Percentiles rank a stretch among this genome's conserved stretches.
Conservation (phyloP, 2,329 filamentous ascomycete genomes). For the Scleromitrula shiraiana region DNA sequence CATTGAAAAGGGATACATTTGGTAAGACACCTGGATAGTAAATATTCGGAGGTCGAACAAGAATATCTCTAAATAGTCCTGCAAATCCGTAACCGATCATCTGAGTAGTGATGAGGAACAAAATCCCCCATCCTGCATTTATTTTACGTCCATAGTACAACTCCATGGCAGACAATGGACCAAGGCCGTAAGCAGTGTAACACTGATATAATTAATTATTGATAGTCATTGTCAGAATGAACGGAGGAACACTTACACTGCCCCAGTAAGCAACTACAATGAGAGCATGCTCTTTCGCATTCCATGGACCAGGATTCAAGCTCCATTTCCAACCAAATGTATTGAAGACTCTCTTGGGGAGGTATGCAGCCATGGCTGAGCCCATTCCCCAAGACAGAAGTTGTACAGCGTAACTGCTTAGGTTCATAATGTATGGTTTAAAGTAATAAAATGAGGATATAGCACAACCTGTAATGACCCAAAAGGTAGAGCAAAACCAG, state of each 20-base stretch:
- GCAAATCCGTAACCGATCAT: slow-evolving; percentile 58
- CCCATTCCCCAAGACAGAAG: slow-evolving; percentile 30
- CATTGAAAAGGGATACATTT: slow-evolving; percentile 35
- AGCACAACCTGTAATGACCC: slow-evolving; percentile 27
- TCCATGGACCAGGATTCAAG: slow-evolving; percentile 59
- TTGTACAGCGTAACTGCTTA: slow-evolving; percentile 29
- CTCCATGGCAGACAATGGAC: slow-evolving; percentile 62
- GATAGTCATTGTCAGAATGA: slow-evolving; percentile 62
- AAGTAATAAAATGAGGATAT: slow-evolving; percentile 31
- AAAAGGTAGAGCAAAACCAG: slow-evolving; percentile 28
- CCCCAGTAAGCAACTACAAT: slow-evolving; percentile 41
- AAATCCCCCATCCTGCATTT: slow-evolving; percentile 33
- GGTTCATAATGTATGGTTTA: slow-evolving; percentile 26
- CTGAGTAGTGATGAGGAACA: slow-evolving; percentile 53
- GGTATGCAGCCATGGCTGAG: slow-evolving; percentile 22
- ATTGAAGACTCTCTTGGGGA: slow-evolving; percentile 22
- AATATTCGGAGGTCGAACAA: slow-evolving; percentile 53
- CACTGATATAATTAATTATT: slow-evolving; percentile 14
- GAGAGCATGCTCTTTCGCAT: slow-evolving; percentile 59
- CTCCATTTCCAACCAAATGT: slow-evolving; percentile 28
- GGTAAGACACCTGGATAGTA: slow-evolving; percentile 53
- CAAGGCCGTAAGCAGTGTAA: slow-evolving; percentile 32
- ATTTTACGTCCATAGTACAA: slow-evolving; percentile 40
- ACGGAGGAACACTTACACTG: slow-evolving; percentile 36
- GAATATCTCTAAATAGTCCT: slow-evolving; percentile 49